Evolutionary conservation across 768 basidiomycete species (phyloP), one percentile per base, ranked within the genome.

Genomic region (Boletus vermiculosoides): DNA sequence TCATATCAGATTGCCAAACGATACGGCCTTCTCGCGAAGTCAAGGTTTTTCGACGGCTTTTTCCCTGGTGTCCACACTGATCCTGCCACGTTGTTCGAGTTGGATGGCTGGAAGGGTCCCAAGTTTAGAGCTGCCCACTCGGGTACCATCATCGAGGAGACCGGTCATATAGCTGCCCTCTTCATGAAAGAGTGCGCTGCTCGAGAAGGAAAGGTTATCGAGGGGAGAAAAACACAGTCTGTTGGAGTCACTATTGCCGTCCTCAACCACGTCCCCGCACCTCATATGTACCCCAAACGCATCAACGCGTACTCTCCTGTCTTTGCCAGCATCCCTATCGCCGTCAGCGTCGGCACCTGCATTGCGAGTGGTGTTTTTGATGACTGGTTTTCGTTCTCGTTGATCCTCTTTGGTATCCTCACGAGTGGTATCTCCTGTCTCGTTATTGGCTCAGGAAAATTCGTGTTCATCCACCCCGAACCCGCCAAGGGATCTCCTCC

Each of bases 401-500:
- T 73, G 68, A 75, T 75, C 54, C 62, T 76, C 13, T 55, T 74
- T 40, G 74, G 74, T 4, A 68, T 70, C 36, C 0, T 75, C 42
- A 55, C 68, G 20, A 71, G 58, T 23, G 73, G 74, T 7, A 50
- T 73, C 18, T 60, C 73, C 41, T 74, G 71, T 39, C 56, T 67
- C 22, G 63, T 69, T n/a, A 70, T 74, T 20, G 73, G 74, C 20
- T 73, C 70, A 4, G 73, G 72, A 31, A 55, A 57, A 6, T 61
- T 75, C 48, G 30, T 54, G 1, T 70, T 73, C 58, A 50, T 20
- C 4, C 72, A 70, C 41, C 70, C 71, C 0, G 53, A 60, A 0
- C 64, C 72, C 1, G 60, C 73, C 6, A 52, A 57, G 5, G 63
- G 63, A 34, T 60, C 61, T 1, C 73, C 72, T 20, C 44, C 59